These are phyloP conservation scores for Penicillium verrucosum DNA, from an alignment of 2,329 filamentous ascomycete genomes.

Conservation along the genomic window DNA sequence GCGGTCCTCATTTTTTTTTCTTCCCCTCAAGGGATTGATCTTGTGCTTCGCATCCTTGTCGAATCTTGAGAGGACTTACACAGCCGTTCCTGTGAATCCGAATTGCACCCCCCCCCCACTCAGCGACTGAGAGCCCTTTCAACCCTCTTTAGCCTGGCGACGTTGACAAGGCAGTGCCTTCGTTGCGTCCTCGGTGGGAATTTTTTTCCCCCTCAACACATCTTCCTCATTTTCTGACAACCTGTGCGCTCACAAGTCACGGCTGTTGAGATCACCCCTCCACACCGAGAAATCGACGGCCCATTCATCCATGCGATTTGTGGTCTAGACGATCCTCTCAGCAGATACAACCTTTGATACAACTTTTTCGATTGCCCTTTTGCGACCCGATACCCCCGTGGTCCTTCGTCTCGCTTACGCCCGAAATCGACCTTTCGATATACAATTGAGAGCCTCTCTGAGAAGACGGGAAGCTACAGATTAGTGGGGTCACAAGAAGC, in stretches of 20 bases:
- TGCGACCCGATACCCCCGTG: slow-evolving; percentile 6
- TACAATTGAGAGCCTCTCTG: slow-evolving; percentile 19
- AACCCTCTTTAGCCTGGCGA: background rate
- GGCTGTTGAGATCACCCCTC: slow-evolving; percentile 12
- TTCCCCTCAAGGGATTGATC: slow-evolving; percentile 17
- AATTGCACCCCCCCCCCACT: background rate
- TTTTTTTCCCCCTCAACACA: background rate
- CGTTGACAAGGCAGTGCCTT: slow-evolving; percentile 20
- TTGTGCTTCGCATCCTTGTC: slow-evolving; percentile 8
- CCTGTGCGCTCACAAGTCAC: slow-evolving; percentile 13
- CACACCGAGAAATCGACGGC: slow-evolving; percentile 3
- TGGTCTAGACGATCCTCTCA: slow-evolving; percentile 20
- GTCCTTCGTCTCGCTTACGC: background rate
- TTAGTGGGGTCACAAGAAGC: slow-evolving; percentile 31
- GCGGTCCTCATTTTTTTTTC: slow-evolving; percentile 15
- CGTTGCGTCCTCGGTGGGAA: slow-evolving; percentile 8
- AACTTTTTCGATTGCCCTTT: slow-evolving; percentile 1
- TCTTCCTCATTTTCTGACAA: slow-evolving; percentile 2
- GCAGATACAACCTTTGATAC: background rate
- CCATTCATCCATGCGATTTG: slow-evolving; percentile 26
- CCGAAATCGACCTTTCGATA: background rate
- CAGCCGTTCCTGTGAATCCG: slow-evolving; percentile 10
- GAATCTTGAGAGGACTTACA: background rate
- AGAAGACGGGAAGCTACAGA: slow-evolving; percentile 26
- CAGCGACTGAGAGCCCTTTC: background rate